phyloP scores from a whole-genome alignment of 768 basidiomycete genomes.

The Mycena chlorophos region DNA sequence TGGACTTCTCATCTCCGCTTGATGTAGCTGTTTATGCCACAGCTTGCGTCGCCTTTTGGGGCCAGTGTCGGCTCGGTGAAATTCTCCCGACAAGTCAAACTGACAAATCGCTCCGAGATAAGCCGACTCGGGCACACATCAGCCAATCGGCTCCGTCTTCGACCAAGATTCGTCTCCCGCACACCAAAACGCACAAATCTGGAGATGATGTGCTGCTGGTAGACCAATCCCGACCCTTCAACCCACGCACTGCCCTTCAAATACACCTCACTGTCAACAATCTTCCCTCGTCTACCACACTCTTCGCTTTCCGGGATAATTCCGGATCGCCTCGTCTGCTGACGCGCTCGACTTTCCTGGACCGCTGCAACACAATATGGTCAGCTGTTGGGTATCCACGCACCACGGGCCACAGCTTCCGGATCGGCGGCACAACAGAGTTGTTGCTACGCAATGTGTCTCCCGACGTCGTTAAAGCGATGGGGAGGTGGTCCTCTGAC shows the following conservation, averaged over 20 bases:
- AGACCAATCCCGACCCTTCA: not conserved
- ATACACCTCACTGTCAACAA: not conserved
- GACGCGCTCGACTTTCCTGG: constrained; percentile 6
- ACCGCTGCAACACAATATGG: constrained; percentile 24
- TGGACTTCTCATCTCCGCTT: constrained; percentile 19
- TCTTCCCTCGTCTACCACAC: constrained; percentile 16
- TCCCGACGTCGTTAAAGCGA: constrained; percentile 31
- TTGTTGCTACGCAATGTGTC: constrained; percentile 38
- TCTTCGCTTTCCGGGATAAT: constrained; percentile 17
- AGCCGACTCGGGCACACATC: constrained; percentile 23
- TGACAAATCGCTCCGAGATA: constrained; percentile 1
- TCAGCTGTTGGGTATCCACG: constrained; percentile 2
- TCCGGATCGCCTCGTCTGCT: constrained; percentile 23
- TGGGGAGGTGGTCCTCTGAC: constrained; percentile 21
- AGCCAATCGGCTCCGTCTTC: constrained; percentile 19
- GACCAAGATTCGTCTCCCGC: constrained; percentile 20
- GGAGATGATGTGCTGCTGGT: not conserved
- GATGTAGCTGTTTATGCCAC: constrained; percentile 27
- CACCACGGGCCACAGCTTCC: constrained; percentile 12
- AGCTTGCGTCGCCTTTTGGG: constrained; percentile 32
- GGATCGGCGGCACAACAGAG: constrained; percentile 16
- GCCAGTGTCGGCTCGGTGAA: constrained; percentile 34
- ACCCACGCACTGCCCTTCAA: not conserved
- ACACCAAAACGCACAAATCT: not conserved
- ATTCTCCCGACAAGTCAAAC: constrained; percentile 21